Evolutionary conservation across 2,329 filamentous ascomycete genomes (phyloP).

Genomic region (Aspergillus intermedius): DNA sequence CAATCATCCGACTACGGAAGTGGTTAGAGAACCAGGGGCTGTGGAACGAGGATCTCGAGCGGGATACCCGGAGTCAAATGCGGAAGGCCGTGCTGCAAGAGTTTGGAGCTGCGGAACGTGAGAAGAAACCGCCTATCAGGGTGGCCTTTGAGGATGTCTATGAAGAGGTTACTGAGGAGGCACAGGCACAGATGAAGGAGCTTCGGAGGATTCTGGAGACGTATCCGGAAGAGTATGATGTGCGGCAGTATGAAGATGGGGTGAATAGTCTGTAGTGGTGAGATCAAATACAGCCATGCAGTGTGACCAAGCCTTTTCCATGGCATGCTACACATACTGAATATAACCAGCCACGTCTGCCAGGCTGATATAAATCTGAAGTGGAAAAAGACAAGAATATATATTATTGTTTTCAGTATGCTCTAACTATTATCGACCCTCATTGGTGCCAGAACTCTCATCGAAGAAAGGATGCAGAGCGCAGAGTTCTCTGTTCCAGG

Average conservation of each 20-base stretch:
- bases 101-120: slow-evolving; percentile 64
- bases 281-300: no score
- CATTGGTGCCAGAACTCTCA: no score
- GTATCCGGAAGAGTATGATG: slow-evolving; percentile 90
- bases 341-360: no score
- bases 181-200: slow-evolving; percentile 67
- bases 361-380: no score
- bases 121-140: slow-evolving; percentile 49
- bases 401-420: no score
- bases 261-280: slow-evolving; percentile 51
- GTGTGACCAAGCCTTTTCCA: no score
- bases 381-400: no score
- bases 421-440: no score
- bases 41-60: slow-evolving; percentile 83
- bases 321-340: no score
- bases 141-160: slow-evolving; percentile 79
- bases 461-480: no score
- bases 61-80: slow-evolving; percentile 57
- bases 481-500: no score
- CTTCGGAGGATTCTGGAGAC: slow-evolving; percentile 70
- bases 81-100: slow-evolving; percentile 73
- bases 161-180: slow-evolving; percentile 74
- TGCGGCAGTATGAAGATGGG: slow-evolving; percentile 68
- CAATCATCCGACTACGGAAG: slow-evolving; percentile 76
- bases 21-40: slow-evolving; percentile 78